A percentile compares a stretch with the other conserved stretches of the same genome.
Conservation (phyloP, 257 asterid genomes). For the Solanum piurae region DNA sequence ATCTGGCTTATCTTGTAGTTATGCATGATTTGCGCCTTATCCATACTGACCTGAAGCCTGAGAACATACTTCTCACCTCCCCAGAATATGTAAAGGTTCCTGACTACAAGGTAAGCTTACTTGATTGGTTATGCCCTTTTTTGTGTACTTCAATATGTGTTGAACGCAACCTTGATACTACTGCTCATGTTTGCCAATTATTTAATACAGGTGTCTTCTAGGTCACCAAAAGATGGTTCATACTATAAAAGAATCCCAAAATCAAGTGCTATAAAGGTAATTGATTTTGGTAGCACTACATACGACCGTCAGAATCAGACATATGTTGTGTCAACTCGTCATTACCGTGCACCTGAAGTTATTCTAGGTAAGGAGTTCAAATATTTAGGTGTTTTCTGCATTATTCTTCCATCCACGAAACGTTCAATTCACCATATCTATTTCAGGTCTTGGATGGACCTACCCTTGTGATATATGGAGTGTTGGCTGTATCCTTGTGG, state of each 20-base stretch:
- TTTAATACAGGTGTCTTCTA: constrained; percentile 38
- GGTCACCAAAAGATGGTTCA: constrained; percentile 55
- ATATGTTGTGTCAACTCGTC: constrained; percentile 75
- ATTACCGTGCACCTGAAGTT: constrained; percentile 93
- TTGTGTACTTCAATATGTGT: neutral
- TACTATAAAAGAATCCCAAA: constrained; percentile 69
- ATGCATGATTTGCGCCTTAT: constrained; percentile 88
- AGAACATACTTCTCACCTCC: constrained; percentile 82
- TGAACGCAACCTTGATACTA: neutral
- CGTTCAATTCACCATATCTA: neutral
- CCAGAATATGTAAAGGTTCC: constrained; percentile 67
- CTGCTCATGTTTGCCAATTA: neutral
- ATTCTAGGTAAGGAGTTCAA: constrained; percentile 44
- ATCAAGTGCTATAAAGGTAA: constrained; percentile 84
- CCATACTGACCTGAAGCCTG: constrained; percentile 95
- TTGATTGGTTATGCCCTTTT: neutral
- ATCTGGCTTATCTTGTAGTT: constrained; percentile 29
- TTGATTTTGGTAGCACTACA: constrained; percentile 94
- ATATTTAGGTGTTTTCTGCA: neutral
- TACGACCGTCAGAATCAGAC: constrained; percentile 51
- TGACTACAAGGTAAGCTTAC: constrained; percentile 63
- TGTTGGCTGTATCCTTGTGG: constrained; percentile 82
- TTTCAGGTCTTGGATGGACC: constrained; percentile 77
- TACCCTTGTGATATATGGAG: constrained; percentile 92
- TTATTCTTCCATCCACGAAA: neutral